Base-by-base conservation (phyloP, 2,329 filamentous ascomycete genomes). In the Apiospora arundinis region DNA sequence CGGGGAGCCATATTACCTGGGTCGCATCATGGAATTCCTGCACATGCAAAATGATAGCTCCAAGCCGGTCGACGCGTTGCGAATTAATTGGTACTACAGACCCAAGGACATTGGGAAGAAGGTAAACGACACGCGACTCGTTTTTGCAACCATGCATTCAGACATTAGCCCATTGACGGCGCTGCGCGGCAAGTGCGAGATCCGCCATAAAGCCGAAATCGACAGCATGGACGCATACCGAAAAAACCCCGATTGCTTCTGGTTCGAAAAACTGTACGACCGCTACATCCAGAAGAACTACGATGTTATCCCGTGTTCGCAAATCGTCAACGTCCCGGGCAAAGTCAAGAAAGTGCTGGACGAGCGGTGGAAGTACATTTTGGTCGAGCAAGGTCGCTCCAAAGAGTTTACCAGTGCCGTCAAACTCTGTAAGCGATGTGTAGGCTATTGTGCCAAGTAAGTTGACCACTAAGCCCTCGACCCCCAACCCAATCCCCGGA, bases 131-230 rank as follows among this genome's bases (percentile, higher is more conserved):
- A 95, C 93, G 72, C 93, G 96, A 73, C 87, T 95, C 77, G 91
- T 99, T 69, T 98, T 95, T 83, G 95, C 95, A 74, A 97, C 96
- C 42, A 99, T 99, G 96, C 96, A 99, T 83, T 98, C 96, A 37
- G 96, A 99, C 85, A 92, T 95, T 73, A 97, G 94, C 80, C 96
- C 96, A 71, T 87, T 99, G 77, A 95, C 95, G 68, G 94, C 96
- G 65, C 86, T 99, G 76, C 94, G 96, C 78, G 96, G 96, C 76
- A 97, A 97, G 84, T 98, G 95, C 82, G 90, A 92, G 75, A 96
- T 99, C 81, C 88, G 90, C 81, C 96, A 99, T 85, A 91, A 93
- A 76, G 93, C 91, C 74, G 95, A 98, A 81, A 95, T 98, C 73
- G 84, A 89, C 46, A 92, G 93, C 78, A 84, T 98, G 75, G 93